These are phyloP conservation scores for Salvia splendens DNA, from an alignment of 257 asterid species.

Conservation along the genomic window DNA sequence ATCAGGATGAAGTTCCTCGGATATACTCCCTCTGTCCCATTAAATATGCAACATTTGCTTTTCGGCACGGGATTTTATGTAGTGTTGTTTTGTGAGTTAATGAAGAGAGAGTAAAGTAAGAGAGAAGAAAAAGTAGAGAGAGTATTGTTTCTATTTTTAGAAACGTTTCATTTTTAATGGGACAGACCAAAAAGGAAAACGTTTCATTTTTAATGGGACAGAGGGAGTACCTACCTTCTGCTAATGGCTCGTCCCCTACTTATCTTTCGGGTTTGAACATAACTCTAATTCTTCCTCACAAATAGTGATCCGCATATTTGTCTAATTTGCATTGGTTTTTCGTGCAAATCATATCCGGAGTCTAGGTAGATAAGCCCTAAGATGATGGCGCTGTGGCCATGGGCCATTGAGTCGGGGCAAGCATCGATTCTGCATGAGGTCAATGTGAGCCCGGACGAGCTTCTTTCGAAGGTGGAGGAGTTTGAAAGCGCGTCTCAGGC, in stretches of 20 bases:
- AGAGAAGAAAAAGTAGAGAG: too few relatives aligned
- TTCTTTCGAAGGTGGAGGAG: slow-evolving; percentile 72
- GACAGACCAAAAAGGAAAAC: too few relatives aligned
- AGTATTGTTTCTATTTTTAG: too few relatives aligned
- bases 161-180: too few relatives aligned
- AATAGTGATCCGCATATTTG: too few relatives aligned
- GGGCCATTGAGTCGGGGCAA: slow-evolving; percentile 70
- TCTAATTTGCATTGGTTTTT: neutral
- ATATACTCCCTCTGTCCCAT: too few relatives aligned
- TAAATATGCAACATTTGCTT: too few relatives aligned
- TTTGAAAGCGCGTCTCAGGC: slow-evolving; percentile 66
- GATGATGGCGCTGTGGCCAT: slow-evolving; percentile 75
- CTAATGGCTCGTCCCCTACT: slow-evolving; percentile 31
- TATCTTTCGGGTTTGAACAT: slow-evolving; percentile 45
- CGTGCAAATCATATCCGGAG: slow-evolving; percentile 33
- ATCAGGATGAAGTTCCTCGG: slow-evolving; percentile 40
- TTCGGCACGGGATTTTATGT: too few relatives aligned
- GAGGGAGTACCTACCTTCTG: slow-evolving; percentile 33
- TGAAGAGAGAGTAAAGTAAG: too few relatives aligned
- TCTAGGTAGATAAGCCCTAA: slow-evolving; percentile 57
- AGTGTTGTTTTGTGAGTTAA: too few relatives aligned
- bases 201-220: too few relatives aligned
- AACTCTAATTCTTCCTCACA: too few relatives aligned
- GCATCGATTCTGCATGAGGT: slow-evolving; percentile 64
- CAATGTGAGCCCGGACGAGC: slow-evolving; percentile 70